Percentiles rank a stretch among this genome's conserved stretches.
Conservation (phyloP, 257 asterid genomes). For the Ophiorrhiza pumila region DNA sequence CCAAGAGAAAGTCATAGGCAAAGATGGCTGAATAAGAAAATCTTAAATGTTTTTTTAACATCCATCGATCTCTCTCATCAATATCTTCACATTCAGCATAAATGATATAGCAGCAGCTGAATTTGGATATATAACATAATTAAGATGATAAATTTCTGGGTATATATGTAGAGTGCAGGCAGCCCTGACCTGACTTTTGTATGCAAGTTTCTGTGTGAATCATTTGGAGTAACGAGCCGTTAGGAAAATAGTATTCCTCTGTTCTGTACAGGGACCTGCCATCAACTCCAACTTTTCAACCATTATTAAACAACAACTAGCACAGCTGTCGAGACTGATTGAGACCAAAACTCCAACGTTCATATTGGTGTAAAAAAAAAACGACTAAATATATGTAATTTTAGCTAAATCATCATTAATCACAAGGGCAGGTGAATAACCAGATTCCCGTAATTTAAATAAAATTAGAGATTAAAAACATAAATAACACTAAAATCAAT, state of each 20-base stretch:
- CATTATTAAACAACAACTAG: neutral
- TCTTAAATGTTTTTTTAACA: no score
- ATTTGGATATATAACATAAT: no score
- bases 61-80: no score
- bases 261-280: slow-evolving; percentile 4
- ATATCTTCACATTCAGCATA: no score
- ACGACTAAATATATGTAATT: neutral
- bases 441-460: no score
- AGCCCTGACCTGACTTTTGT: no score
- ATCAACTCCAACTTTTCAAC: neutral
- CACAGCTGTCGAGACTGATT: neutral
- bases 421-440: neutral
- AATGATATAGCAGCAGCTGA: no score
- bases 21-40: no score
- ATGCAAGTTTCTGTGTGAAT: neutral
- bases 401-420: slow-evolving; percentile 3
- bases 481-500: no score
- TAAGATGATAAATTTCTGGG: neutral
- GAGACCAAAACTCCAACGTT: slow-evolving; percentile 22
- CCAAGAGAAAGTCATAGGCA: no score
- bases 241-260: neutral
- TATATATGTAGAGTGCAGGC: no score
- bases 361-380: slow-evolving; percentile 15
- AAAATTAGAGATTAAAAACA: no score
- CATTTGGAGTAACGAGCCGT: slow-evolving; percentile 8